Evolutionary conservation across 2,329 filamentous ascomycete genomes (phyloP), one percentile per base, ranked within the genome.

Genomic region (Davidsoniella eucalypti): DNA sequence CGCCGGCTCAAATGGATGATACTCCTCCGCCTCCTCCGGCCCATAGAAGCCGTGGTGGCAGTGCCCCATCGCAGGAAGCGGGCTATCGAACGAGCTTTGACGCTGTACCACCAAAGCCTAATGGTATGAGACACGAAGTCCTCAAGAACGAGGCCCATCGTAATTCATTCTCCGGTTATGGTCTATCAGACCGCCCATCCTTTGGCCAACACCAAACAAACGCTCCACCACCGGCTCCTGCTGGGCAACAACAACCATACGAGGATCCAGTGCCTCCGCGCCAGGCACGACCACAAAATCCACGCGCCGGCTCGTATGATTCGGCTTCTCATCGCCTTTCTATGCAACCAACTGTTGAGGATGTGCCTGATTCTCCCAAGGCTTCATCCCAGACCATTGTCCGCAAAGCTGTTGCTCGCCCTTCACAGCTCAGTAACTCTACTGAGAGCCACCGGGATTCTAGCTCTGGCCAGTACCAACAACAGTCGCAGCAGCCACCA

Each of bases 261-360:
- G 49, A 51, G 14, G 17, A 9, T 4, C 12, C 21, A 8, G 43
- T 41, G n/a, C 16, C 43, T 72, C 2, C 72, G 73, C 4, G 42
- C 5, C 49, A 51, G 37, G 18, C 43, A 36, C 26, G 49, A 49
- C 58, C 64, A 1, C 57, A 65, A 1, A 61, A 64, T 1, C 64
- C 67, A 2, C 67, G 69, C 39, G 70, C 75, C 49, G 65, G 70
- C 49, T 71, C 74, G 0, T 73, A 73, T 51, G 73, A 79, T 54
- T 59, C 62, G 25, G 60, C 60, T 49, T 57, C 61, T 37, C 69
- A 69, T 39, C 64, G 67, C 57, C 67, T 68, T 52, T 69, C 71
- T 1, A 71, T 77, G 73, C 77, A 79, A 56, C 75, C 73, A 2
- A 80, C 72, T 5, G 76, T 78, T 5, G 79, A 82, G 58, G 78